Conservation (phyloP, 441 rosid species). For the Populus hybrid region DNA sequence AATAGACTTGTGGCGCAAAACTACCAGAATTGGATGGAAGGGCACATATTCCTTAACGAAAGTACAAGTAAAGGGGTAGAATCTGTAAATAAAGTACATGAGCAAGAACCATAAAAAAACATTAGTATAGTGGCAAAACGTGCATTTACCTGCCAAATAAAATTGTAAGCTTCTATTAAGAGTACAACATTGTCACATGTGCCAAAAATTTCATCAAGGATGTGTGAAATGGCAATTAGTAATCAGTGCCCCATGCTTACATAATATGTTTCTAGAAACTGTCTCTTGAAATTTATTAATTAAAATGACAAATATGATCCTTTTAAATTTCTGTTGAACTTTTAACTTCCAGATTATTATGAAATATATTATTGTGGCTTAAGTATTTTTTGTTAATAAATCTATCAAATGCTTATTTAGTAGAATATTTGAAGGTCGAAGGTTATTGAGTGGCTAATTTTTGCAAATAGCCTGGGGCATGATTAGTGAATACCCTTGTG, state of each 20-base stretch:
- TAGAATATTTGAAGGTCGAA: background rate
- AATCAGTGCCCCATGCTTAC: background rate
- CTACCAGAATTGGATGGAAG: no score
- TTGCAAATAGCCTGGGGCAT: background rate
- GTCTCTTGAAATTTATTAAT: slow-evolving; percentile 1
- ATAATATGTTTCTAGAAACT: background rate
- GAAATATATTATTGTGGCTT: background rate
- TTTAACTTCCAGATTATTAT: background rate
- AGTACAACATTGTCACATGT: background rate
- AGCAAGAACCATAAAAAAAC: no score
- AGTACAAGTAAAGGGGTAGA: no score
- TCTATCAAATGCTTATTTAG: background rate
- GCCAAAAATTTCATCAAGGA: background rate
- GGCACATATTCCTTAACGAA: no score
- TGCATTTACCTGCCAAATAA: background rate
- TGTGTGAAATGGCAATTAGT: background rate
- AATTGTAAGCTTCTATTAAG: background rate
- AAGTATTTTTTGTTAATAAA: background rate
- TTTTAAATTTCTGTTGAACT: background rate
- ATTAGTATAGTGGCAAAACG: no score
- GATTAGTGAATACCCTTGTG: background rate
- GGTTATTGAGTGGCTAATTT: background rate
- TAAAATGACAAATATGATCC: background rate
- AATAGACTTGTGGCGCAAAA: no score
- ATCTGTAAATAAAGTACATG: no score